A percentile compares a stretch with the other conserved stretches of the same genome.
These are phyloP conservation scores for Fermentozyma sake DNA, from an alignment of 1,139 yeast genomes.

Conservation along the genomic window DNA sequence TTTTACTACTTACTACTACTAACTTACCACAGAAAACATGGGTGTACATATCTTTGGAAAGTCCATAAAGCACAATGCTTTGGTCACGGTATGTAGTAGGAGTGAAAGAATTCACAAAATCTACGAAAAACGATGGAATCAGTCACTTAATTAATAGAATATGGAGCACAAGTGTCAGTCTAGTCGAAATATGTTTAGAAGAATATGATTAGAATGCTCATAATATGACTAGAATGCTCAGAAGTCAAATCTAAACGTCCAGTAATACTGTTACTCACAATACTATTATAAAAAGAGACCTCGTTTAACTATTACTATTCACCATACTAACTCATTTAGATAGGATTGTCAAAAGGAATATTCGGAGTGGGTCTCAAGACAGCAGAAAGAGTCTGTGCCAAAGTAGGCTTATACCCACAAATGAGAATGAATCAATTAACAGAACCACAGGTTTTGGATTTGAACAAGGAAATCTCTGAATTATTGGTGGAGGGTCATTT, in stretches of 20 bases:
- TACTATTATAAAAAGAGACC: not conserved
- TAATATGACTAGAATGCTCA: too few species aligned
- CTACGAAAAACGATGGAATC: too few species aligned
- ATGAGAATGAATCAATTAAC: constrained; percentile 92
- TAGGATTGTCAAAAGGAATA: constrained; percentile 72
- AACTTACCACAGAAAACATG: constrained; percentile 39
- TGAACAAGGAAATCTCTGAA: constrained; percentile 82
- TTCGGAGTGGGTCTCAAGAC: constrained; percentile 79
- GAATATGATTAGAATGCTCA: too few species aligned
- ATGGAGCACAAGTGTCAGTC: too few species aligned
- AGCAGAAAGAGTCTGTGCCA: constrained; percentile 80
- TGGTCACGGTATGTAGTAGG: constrained; percentile 35
- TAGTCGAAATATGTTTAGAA: too few species aligned
- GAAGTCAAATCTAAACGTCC: too few species aligned
- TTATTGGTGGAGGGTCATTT: constrained; percentile 84
- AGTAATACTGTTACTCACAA: not conserved
- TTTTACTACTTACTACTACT: constrained; percentile 1
- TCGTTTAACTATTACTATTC: not conserved
- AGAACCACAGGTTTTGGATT: constrained; percentile 81
- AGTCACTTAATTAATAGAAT: too few species aligned
- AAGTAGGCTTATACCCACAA: constrained; percentile 83
- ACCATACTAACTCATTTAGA: constrained; percentile 9
- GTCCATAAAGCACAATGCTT: constrained; percentile 52
- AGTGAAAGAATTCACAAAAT: not conserved
- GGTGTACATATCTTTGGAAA: constrained; percentile 76